Evolutionary conservation across 2,329 filamentous ascomycete genomes (phyloP), one percentile per base, ranked within the genome.

Genomic region (Emericellopsis cladophorae): DNA sequence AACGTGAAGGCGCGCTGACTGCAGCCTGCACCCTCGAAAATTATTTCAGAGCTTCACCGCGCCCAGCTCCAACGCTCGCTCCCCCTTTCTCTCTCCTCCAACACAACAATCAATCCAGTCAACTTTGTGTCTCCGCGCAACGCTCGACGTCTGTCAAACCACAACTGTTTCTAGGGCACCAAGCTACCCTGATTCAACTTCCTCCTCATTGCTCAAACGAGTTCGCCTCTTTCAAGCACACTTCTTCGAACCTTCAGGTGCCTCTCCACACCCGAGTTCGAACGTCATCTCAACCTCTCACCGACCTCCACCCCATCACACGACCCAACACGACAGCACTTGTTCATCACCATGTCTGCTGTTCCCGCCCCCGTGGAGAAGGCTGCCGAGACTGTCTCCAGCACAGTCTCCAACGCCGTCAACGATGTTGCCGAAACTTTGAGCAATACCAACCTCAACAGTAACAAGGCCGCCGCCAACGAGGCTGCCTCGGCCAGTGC

Each of bases 401-500:
- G 7, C 26, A 29, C 26, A 29, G 26, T 29, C 26, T 29, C 32
- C 32, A 74, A 69, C 71, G 74, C 70, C 70, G 77, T 86, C 73
- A 81, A 84, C 68, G 80, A 84, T 75, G 76, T 83, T 74, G 80
- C 83, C 71, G 72, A 72, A 60, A 61, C 74, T 76, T 70, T 77
- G 76, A 80, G 73, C 74, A 81, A 84, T 71, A 78, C 79, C 61
- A 75, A 76, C 66, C 76, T 84, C 67, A 59, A 51, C 55, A 29
- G 26, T 29, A 69, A 72, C 59, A 73, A 72, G 74, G 58, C 62
- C 49, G 62, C 81, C 57, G 76, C 84, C 69, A 83, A 86, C 63
- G 88, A 95, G 67, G 88, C 89, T 66, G 88, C 92, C 62, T 82
- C 92, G 66, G 87, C 88, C 70, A 95, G 88, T 73, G 92, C 92